Evolutionary conservation across 208 protist species (phyloP), one percentile per base, ranked within the genome.

Genomic region (Trypanosoma conorhini): DNA sequence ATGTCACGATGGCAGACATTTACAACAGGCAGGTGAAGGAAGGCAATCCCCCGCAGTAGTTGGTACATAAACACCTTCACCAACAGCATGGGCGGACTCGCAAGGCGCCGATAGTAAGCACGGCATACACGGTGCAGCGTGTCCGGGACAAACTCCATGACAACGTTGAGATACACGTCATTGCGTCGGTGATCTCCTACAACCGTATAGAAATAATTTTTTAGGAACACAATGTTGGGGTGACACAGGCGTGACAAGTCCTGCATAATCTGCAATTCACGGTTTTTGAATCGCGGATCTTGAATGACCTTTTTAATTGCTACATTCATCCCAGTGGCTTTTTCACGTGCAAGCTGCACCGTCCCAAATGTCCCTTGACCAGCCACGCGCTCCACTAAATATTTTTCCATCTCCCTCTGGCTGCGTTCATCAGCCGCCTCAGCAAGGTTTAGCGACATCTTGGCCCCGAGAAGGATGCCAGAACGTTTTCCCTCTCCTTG

Each of bases 111-210:
- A 61, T 86, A 89, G 86, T 99, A 99, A 69, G 98, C 91, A 35
- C 97, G 87, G 50, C 88, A 89, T 42, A 97, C 87, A 30, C 95
- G 87, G 77, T 99, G 98, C 21, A 99, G 83, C 12, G 99, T 99
- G 60, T 99, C 92, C 0, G 99, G 99, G 8, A 99, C 83, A 89
- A 97, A 99, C 75, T 99, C 99, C 87, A 99, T 93, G 8, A 99
- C 98, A n/a, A 99, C 85, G 81, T 99, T 99, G 35, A 99, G 90
- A 81, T 99, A 99, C 13, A 99, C 81, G 72, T 99, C 98, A 42
- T 97, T 93, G 44, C 82, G 77, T 74, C 98, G 75, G 38, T 73
- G 82, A 84, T 98, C 96, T 30, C 96, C 93, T 22, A 89, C 86
- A 35, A 83, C 81, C 15, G 96, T 97, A 78, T 99, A 99, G 82